Conservation (phyloP, 352 stramenopile species). For the Hyaloperonospora brassicae region DNA sequence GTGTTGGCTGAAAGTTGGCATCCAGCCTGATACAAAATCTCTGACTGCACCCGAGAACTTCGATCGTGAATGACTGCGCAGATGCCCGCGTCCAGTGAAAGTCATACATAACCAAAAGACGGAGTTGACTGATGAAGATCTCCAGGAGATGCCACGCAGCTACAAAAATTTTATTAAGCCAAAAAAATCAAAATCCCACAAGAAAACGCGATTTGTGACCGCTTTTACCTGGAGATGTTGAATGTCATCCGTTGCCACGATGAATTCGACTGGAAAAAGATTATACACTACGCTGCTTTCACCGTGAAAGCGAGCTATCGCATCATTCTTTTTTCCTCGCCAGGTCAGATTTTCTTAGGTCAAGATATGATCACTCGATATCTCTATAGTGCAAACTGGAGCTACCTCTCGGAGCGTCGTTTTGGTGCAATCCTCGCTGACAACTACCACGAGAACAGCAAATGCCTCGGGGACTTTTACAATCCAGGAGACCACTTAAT, state of each 20-base stretch:
- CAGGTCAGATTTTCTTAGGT: background rate
- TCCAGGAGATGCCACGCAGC: background rate
- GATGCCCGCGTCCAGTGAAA: background rate
- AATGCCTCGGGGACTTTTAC: background rate
- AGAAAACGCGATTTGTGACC: background rate
- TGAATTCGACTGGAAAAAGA: background rate
- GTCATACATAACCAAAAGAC: background rate
- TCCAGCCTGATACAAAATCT: background rate
- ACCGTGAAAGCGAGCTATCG: background rate
- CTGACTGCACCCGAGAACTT: background rate
- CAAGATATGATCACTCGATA: background rate
- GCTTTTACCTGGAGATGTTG: background rate
- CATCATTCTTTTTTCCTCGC: background rate
- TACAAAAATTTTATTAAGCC: background rate
- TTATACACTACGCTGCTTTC: background rate
- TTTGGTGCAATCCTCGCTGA: slow-evolving; percentile 5
- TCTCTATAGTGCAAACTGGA: background rate
- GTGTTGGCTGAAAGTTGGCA: too few species aligned
- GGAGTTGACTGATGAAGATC: background rate
- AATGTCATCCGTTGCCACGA: background rate
- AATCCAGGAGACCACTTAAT: background rate
- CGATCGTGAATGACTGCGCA: background rate
- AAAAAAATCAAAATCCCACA: background rate
- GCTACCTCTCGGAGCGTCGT: background rate
- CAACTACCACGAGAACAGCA: background rate